Base-by-base conservation (phyloP, 169 alveolate genomes). In the Babesia bovis region DNA sequence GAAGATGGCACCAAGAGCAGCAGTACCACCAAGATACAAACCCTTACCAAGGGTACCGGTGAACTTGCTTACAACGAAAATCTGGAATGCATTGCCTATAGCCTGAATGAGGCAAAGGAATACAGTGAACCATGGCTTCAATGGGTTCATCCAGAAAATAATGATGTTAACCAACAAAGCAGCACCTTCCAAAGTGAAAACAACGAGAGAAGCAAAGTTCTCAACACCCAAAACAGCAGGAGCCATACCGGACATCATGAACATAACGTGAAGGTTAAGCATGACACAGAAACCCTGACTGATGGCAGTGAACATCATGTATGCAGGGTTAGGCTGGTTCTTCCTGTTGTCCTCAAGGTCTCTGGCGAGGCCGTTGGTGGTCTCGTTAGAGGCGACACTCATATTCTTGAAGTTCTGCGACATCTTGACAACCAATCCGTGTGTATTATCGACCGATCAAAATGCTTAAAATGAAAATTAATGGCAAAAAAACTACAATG, bases 281-380 rank as follows among this genome's bases (percentile, higher is more conserved):
- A 52, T 30, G 51, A 41, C 70, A 28, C 67, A 49, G 58, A 74
- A 67, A 10, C 84, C 84, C 66, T 59, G 58, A 41, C 35, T n/a
- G 58, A 74, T 47, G 68, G 68, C 76, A 3, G 56, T 12, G 45
- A 61, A 32, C 36, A 49, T 25, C 61, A 47, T 45, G 50, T 49
- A 63, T n/a, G 69, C 55, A 33, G 12, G 10, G 49, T 9, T 13
- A 9, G 15, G 57, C 57, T 36, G 36, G 6, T 17, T 9, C 5
- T 40, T 25, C 44, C 26, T 12, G 7, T 47, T 47, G 26, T 19
- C 6, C 19, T 47, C 55, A 9, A 47, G 32, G 19, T 47, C 55
- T 13, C 26, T 47, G 17, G 55, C 12, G n/a, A n/a, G n/a, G 55
- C 32, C 6, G 7, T 17, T 5, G 55, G 25, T 47, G 55, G 12